Conservation (phyloP, 208 protist species). For the Hexamita inflata region DNA sequence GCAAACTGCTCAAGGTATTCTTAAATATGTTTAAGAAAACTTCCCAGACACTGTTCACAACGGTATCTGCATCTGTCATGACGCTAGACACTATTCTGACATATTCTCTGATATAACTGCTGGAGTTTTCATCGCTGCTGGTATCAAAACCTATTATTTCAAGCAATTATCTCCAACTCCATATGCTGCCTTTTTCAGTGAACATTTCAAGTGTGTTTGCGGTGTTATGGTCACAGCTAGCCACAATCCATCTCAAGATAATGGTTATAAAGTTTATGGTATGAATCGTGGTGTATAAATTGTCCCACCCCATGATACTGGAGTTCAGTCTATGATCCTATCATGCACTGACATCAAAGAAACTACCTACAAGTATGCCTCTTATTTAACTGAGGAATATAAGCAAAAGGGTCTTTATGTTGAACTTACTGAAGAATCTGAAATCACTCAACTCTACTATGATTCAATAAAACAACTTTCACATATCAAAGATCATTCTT, state of each 20-base stretch:
- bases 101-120: conserved; percentile 38
- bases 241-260: conserved; percentile 95
- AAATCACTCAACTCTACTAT: not conserved
- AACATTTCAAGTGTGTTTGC: conserved; percentile 4
- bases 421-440: not conserved
- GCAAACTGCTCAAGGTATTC: too few species aligned
- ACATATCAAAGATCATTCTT: conserved; percentile 2
- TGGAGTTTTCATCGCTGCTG: conserved; percentile 18
- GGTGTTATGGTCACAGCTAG: conserved; percentile 45
- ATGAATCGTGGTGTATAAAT: conserved; percentile 59
- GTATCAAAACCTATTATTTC: conserved; percentile 22
- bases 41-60: too few species aligned
- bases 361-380: not conserved
- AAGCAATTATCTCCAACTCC: conserved; percentile 24
- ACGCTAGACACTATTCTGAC: conserved; percentile 26
- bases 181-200: conserved; percentile 27
- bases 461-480: too few species aligned
- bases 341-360: conserved; percentile 61
- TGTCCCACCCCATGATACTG: conserved; percentile 72
- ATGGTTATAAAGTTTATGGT: conserved; percentile 85
- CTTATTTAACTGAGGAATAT: not conserved
- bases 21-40: too few species aligned
- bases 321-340: conserved; percentile 65
- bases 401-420: not conserved
- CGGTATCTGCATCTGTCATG: conserved; percentile 39